These are phyloP conservation scores for Colletotrichum theobromicola DNA, from an alignment of 2,329 filamentous ascomycete species.

Conservation along the genomic window DNA sequence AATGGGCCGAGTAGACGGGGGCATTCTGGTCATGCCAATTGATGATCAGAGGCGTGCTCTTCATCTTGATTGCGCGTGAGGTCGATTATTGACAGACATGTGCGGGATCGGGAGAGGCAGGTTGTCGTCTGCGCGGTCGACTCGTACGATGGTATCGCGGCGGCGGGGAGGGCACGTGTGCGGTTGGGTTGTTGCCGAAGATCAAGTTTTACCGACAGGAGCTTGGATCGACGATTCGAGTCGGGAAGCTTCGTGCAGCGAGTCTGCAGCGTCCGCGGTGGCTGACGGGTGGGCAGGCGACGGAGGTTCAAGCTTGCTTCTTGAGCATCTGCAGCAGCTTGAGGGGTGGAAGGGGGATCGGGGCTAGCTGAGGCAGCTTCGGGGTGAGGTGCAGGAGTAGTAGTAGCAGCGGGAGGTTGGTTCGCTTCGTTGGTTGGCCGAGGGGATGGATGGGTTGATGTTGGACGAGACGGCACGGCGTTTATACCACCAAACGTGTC, in stretches of 20 bases:
- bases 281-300: background rate
- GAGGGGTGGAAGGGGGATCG: background rate
- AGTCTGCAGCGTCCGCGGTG: background rate
- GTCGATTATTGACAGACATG: slow-evolving; percentile 22
- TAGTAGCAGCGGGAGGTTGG: slow-evolving; percentile 2
- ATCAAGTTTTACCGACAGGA: background rate
- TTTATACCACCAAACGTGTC: background rate
- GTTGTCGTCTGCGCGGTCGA: background rate
- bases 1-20: slow-evolving; percentile 96
- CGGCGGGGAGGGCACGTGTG: background rate
- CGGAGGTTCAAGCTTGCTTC: slow-evolving; percentile 12
- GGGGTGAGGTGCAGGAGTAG: background rate
- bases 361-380: background rate
- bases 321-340: background rate
- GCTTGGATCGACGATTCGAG: background rate
- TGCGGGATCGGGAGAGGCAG: background rate
- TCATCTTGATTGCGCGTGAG: slow-evolving; percentile 70
- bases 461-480: background rate
- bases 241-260: slow-evolving; percentile 9
- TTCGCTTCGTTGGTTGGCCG: background rate
- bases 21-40: slow-evolving; percentile 98
- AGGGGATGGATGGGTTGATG: background rate
- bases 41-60: slow-evolving; percentile 93
- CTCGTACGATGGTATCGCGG: slow-evolving; percentile 5
- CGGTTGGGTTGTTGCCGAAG: background rate